These are phyloP conservation scores for Russula ochroleuca DNA, from an alignment of 768 basidiomycete species.

Conservation along the genomic window DNA sequence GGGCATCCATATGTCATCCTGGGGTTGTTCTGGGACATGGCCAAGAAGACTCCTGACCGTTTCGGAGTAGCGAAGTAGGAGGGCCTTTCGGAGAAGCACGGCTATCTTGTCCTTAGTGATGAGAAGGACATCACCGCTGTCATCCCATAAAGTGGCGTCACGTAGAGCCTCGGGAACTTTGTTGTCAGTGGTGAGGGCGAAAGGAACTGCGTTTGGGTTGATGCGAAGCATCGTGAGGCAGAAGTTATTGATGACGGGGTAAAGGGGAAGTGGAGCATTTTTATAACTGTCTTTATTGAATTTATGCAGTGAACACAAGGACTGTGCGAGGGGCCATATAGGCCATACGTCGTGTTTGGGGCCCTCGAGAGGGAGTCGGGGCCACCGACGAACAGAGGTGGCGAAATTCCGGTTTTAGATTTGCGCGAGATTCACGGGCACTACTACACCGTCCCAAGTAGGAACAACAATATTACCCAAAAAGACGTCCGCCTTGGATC, in stretches of 20 bases:
- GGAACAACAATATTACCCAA: conserved; percentile 5
- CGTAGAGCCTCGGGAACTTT: conserved; percentile 12
- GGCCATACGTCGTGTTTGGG: background rate
- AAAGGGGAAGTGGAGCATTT: background rate
- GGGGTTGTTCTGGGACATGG: conserved; percentile 10
- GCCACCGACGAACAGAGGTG: background rate
- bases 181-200: conserved; percentile 16
- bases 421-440: background rate
- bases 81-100: conserved; percentile 9
- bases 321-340: background rate
- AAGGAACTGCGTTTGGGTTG: conserved; percentile 21
- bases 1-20: conserved; percentile 18
- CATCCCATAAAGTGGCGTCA: conserved; percentile 19
- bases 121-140: conserved; percentile 21
- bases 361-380: background rate
- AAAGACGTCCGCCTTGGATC: conserved; percentile 57
- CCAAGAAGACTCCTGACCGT: conserved; percentile 18
- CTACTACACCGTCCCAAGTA: too few species aligned
- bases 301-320: background rate
- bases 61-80: conserved; percentile 19
- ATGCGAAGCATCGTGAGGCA: conserved; percentile 8
- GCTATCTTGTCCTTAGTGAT: conserved; percentile 19
- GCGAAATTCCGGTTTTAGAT: background rate
- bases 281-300: conserved; percentile 6
- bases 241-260: background rate